A percentile compares a stretch with the other conserved stretches of the same genome.
Evolutionary conservation across 179 eudicot species (phyloP).

Genomic region (Carnegiea gigantea): DNA sequence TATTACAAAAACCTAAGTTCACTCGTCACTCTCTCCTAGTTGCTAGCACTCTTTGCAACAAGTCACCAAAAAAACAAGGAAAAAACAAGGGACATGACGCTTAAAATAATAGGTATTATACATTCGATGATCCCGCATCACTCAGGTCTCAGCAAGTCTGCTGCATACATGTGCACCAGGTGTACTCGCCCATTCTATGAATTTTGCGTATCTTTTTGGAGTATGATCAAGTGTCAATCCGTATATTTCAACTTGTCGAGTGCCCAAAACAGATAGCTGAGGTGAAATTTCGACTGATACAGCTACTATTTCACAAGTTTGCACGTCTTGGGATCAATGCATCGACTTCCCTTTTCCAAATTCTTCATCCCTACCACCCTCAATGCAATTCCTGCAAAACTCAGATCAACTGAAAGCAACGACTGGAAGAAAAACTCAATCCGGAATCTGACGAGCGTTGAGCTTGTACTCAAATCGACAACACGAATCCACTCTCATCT

Average conservation of each 20-base stretch:
- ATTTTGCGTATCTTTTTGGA: neutral
- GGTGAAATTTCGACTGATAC: neutral
- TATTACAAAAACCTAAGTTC: slow-evolving; percentile 3
- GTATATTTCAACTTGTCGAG: neutral
- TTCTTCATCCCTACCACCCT: neutral
- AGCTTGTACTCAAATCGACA: slow-evolving; percentile 78
- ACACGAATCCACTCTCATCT: slow-evolving; percentile 88
- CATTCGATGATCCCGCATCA: neutral
- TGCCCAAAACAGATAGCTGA: neutral
- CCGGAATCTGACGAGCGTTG: slow-evolving; percentile 59
- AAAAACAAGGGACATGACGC: neutral
- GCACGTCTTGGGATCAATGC: neutral
- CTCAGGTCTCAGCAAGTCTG: no score
- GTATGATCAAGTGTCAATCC: neutral
- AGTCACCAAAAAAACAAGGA: neutral
- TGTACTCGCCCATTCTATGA: neutral
- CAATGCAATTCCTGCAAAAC: neutral
- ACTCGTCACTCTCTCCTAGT: neutral
- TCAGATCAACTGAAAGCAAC: neutral
- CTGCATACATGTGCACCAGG: neutral
- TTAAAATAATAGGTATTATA: neutral
- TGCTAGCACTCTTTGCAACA: neutral
- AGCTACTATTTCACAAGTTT: neutral
- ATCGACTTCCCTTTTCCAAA: neutral
- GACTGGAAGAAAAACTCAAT: slow-evolving; percentile 35